Percentiles rank a stretch among this genome's conserved stretches.
These are phyloP conservation scores for Schizosaccharomyces cryophilus DNA, from an alignment of 805 yeast genomes.

Conservation along the genomic window DNA sequence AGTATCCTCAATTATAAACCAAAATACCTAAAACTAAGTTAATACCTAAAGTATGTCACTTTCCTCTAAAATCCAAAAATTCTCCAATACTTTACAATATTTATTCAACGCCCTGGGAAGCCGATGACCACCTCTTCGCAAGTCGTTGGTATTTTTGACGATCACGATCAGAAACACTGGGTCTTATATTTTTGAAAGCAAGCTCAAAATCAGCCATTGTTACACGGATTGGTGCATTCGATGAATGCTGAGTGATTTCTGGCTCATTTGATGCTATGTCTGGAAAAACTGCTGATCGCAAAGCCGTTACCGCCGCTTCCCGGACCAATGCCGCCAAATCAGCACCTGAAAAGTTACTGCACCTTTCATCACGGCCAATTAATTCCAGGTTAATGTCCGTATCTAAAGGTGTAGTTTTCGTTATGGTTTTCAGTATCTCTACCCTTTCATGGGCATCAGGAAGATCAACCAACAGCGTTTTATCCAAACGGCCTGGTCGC, in stretches of 20 bases:
- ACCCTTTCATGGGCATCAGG: constrained; percentile 57
- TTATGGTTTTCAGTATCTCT: constrained; percentile 51
- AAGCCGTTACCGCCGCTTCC: constrained; percentile 79
- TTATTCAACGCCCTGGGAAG: neutral
- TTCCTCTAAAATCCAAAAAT: neutral
- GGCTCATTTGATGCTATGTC: constrained; percentile 6
- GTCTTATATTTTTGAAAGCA: constrained; percentile 57
- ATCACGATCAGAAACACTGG: constrained; percentile 57
- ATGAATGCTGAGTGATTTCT: neutral
- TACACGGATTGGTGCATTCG: constrained; percentile 23
- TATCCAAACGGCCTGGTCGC: constrained; percentile 88
- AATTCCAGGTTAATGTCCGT: constrained; percentile 31
- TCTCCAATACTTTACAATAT: neutral
- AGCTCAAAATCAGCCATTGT: constrained; percentile 37
- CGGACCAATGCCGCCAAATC: constrained; percentile 77
- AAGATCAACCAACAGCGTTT: constrained; percentile 70
- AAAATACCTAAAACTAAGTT: too few relatives aligned
- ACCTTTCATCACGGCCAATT: constrained; percentile 52
- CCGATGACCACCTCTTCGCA: constrained; percentile 3
- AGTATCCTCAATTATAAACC: too few relatives aligned
- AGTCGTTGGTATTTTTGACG: constrained; percentile 9
- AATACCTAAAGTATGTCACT: too few relatives aligned
- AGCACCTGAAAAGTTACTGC: constrained; percentile 86
- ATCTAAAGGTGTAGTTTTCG: constrained; percentile 50
- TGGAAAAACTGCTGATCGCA: constrained; percentile 34